These are phyloP conservation scores for Lyophyllum atratum DNA, from an alignment of 768 basidiomycete genomes.

Conservation along the genomic window DNA sequence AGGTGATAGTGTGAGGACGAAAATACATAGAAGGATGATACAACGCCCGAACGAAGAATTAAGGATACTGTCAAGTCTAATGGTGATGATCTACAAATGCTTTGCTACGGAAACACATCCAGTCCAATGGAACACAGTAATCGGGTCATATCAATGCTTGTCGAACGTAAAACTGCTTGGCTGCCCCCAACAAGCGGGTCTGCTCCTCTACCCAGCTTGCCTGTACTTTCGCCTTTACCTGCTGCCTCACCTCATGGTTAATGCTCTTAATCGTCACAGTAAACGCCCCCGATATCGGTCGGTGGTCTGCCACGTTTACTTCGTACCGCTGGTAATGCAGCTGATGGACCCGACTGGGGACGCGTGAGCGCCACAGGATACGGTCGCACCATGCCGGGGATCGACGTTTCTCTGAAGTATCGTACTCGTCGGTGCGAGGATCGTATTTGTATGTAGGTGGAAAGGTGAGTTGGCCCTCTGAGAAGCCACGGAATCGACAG, in stretches of 20 bases:
- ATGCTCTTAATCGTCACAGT: constrained; percentile 74
- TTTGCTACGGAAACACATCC: background rate
- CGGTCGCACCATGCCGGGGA: constrained; percentile 98
- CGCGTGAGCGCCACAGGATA: constrained; percentile 73
- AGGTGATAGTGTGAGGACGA: background rate
- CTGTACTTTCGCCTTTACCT: constrained; percentile 58
- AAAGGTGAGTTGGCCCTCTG: constrained; percentile 82
- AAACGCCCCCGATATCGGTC: constrained; percentile 85
- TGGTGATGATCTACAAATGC: constrained; percentile 3
- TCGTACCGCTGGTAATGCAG: constrained; percentile 84
- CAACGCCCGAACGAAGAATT: too few relatives aligned
- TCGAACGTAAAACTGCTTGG: constrained; percentile 43
- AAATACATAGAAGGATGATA: background rate
- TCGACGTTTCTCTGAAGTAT: constrained; percentile 86
- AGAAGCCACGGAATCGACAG: constrained; percentile 83
- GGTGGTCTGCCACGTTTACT: constrained; percentile 86
- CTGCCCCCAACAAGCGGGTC: constrained; percentile 37
- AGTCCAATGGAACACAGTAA: background rate
- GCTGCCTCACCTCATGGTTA: constrained; percentile 54
- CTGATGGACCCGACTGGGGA: constrained; percentile 57
- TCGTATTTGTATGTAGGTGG: constrained; percentile 96
- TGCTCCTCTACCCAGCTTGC: constrained; percentile 54
- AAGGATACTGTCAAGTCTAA: constrained; percentile 3
- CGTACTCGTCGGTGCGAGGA: constrained; percentile 73
- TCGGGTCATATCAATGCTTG: constrained; percentile 24